Evolutionary conservation across 225 moss, liverwort and hornwort species (phyloP).

Genomic region (Lunularia cruciata): DNA sequence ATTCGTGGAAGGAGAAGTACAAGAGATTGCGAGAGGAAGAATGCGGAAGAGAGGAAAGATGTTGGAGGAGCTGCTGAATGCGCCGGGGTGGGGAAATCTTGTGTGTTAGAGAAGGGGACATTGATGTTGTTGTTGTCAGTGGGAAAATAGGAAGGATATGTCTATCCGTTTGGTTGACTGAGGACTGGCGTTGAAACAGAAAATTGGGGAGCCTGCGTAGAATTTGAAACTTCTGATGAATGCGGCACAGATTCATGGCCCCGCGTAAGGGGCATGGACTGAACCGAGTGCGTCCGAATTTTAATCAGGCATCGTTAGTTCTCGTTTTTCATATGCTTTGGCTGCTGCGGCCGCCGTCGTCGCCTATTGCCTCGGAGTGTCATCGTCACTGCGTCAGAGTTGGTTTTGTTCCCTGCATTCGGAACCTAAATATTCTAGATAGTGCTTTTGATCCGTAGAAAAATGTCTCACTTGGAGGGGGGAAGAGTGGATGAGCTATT

Average conservation of each 20-base stretch:
- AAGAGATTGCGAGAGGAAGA: too few species aligned
- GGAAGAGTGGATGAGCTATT: conserved; percentile 29
- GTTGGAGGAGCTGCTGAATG: too few species aligned
- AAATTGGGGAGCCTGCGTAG: too few species aligned
- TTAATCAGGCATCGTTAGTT: background rate
- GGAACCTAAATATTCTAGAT: background rate
- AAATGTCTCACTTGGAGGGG: conserved; percentile 25
- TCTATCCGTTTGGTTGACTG: too few species aligned
- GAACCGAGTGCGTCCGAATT: conserved; percentile 6
- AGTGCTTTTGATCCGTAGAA: background rate
- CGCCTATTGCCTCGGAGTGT: background rate
- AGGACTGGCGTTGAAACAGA: too few species aligned
- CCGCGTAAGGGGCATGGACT: conserved; percentile 12
- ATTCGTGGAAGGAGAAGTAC: too few species aligned
- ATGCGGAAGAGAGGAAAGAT: too few species aligned
- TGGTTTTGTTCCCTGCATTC: background rate
- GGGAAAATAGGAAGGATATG: too few species aligned
- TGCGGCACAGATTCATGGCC: conserved; percentile 20
- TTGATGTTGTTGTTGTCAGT: too few species aligned
- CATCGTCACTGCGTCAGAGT: background rate
- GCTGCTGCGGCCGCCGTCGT: background rate
- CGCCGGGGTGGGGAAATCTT: too few species aligned
- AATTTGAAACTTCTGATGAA: too few species aligned
- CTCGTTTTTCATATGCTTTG: background rate
- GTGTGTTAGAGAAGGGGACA: too few species aligned